Evolutionary conservation across 2,329 filamentous ascomycete genomes (phyloP), one percentile per base, ranked within the genome.

Genomic region (Aspergillus sp.): DNA sequence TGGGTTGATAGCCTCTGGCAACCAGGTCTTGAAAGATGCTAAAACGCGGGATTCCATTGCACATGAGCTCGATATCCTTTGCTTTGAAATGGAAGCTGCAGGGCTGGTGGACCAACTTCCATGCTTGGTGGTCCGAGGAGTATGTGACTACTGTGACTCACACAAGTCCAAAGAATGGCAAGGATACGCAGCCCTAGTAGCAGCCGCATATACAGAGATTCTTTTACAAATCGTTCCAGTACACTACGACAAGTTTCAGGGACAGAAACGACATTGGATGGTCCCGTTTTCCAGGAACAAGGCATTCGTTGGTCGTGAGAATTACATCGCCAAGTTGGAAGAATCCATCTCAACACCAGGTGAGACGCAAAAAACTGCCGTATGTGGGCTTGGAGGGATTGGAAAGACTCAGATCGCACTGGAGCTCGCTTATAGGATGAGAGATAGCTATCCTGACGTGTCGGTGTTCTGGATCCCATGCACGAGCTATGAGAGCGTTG

Each of bases 381-480:
- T 37, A 14, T 15, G 5, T n/a, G 35, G 14, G 3, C 35, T 37
- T 0, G 14, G 35, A 14, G 35, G 35, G 5, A 8, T 37, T 5
- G 35, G 35, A 2, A 37, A 37, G 14, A 37, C 35, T 14, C 35
- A 37, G 35, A 7, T 37, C 6, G 35, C 35, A 2, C 35, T 37
- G 7, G 35, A 37, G 0, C 1, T 37, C 2, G 35, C 35, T 0
- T 64, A 68, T 49, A 60, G 57, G 5, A 27, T 63, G n/a, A 56
- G 46, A 6, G 12, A 51, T 5, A 41, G 17, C 19, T 3, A 41
- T 5, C 48, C 21, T 17, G 57, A 66, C 6, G 19, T 12, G 37
- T 70, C 61, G 23, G 57, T 69, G 7, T 69, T 71, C 53, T 72
- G 68, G 68, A 55, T 71, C 23, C 62, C 66, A 39, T 66, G 65